A percentile compares a stretch with the other conserved stretches of the same genome.
Conservation (phyloP, 129 eudicot species). For the Silybum marianum region DNA sequence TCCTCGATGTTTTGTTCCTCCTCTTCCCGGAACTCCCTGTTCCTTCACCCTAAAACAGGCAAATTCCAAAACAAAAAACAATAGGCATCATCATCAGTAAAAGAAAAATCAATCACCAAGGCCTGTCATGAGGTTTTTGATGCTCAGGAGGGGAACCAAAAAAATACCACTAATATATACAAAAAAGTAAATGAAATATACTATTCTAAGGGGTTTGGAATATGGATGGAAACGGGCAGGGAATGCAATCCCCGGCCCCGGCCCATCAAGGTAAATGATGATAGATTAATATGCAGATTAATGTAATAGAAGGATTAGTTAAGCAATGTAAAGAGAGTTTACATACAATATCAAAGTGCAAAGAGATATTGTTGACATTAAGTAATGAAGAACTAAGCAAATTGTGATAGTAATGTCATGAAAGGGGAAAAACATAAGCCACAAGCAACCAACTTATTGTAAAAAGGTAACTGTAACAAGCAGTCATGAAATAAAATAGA, state of each 20-base stretch:
- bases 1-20: conserved; percentile 17
- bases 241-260: too few relatives aligned
- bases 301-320: neutral
- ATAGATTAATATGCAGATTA: too few relatives aligned
- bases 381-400: too few relatives aligned
- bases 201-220: neutral
- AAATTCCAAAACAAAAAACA: conserved; percentile 7
- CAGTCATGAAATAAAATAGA: too few relatives aligned
- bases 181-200: too few relatives aligned
- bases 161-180: neutral
- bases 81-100: neutral
- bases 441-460: too few relatives aligned
- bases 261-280: too few relatives aligned
- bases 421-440: too few relatives aligned
- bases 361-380: too few relatives aligned
- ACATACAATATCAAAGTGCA: neutral
- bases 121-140: neutral
- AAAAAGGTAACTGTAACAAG: too few relatives aligned
- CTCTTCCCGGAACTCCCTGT: neutral
- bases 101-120: neutral
- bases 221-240: neutral
- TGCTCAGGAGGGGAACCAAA: neutral
- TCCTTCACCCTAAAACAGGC: conserved; percentile 20
- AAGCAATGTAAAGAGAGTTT: neutral
- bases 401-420: too few relatives aligned